A percentile compares a stretch with the other conserved stretches of the same genome.
Conservation (phyloP, 2,329 filamentous ascomycete genomes). For the Epichloe gansuensis region DNA sequence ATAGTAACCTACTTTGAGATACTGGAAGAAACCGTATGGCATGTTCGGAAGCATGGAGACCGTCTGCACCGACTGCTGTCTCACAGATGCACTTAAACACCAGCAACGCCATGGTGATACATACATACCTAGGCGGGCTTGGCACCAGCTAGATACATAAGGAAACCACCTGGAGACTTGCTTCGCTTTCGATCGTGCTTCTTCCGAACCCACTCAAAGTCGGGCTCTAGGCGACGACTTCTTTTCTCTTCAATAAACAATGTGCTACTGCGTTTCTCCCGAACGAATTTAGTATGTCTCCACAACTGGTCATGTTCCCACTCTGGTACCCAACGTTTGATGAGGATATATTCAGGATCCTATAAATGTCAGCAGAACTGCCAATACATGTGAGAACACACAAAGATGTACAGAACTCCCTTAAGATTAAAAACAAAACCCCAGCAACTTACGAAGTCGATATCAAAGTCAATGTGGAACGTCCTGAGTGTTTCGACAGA, state of each 20-base stretch:
- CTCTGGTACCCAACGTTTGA: constrained; percentile 62
- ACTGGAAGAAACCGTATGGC: too few relatives aligned
- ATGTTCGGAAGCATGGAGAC: too few relatives aligned
- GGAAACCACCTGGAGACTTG: constrained; percentile 38
- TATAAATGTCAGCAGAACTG: constrained; percentile 14
- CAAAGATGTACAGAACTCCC: too few relatives aligned
- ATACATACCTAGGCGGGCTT: not conserved
- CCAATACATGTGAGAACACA: too few relatives aligned
- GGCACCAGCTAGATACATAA: constrained; percentile 46
- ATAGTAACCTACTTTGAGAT: too few relatives aligned
- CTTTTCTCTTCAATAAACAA: constrained; percentile 36
- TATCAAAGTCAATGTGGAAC: constrained; percentile 45
- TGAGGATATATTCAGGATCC: constrained; percentile 59
- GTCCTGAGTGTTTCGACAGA: constrained; percentile 48
- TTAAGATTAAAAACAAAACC: too few relatives aligned
- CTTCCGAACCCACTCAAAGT: constrained; percentile 47
- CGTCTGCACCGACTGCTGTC: too few relatives aligned
- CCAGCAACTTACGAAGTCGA: constrained; percentile 37
- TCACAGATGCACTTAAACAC: too few relatives aligned
- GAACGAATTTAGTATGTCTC: constrained; percentile 54
- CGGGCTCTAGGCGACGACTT: constrained; percentile 29
- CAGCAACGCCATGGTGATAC: too few relatives aligned
- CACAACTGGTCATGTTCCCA: constrained; percentile 61
- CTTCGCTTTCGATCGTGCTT: constrained; percentile 41
- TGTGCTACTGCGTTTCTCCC: constrained; percentile 39